These are phyloP conservation scores for Scenedesmus sp. DNA, from an alignment of 163 green algal genomes.

Conservation along the genomic window DNA sequence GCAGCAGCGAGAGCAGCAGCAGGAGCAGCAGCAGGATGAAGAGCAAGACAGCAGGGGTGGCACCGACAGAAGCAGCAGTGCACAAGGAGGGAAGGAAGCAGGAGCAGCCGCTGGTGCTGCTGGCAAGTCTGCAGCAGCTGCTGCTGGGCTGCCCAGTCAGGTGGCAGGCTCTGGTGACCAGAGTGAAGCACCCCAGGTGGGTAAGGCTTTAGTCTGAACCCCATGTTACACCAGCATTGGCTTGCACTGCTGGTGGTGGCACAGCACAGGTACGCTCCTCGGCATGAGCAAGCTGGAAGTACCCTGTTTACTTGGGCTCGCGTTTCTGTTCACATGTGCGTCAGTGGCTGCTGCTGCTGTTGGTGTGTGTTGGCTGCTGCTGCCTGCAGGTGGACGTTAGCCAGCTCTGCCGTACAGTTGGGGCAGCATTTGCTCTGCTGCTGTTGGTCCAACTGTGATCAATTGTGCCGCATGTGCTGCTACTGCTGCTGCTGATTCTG, in stretches of 20 bases:
- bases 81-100: not conserved
- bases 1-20: not conserved
- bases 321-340: no score
- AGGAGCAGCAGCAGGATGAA: not conserved
- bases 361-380: no score
- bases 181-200: not conserved
- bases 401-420: not conserved
- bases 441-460: no score
- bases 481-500: not conserved
- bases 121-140: not conserved
- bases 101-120: not conserved
- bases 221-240: not conserved
- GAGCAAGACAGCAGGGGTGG: not conserved
- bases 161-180: not conserved
- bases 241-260: not conserved
- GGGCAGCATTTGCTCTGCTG: not conserved
- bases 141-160: conserved; percentile 34
- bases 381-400: no score
- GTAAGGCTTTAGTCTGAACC: not conserved
- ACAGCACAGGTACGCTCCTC: no score
- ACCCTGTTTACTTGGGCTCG: no score
- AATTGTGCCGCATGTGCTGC: no score
- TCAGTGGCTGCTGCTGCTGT: no score
- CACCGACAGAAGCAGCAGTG: not conserved
- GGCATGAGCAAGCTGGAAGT: no score